Conservation (phyloP, 495 filamentous ascomycete species). For the Penicilliopsis zonata region DNA sequence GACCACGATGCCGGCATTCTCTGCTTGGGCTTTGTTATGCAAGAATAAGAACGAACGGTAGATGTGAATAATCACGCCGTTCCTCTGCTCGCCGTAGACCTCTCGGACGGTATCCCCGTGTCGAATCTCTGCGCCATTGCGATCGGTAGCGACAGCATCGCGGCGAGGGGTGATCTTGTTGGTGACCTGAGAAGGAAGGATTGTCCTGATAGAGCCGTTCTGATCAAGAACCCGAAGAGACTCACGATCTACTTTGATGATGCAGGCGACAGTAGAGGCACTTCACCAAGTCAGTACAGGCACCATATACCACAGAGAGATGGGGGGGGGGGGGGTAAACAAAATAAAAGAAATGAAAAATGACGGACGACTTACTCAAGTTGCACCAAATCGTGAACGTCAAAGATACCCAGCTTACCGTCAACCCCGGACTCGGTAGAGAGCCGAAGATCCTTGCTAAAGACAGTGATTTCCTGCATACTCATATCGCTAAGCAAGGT, state of each 20-base stretch:
- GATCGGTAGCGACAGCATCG: conserved; percentile 81
- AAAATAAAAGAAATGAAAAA: not conserved
- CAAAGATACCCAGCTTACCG: conserved; percentile 68
- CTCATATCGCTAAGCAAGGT: conserved; percentile 84
- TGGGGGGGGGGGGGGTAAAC: no score
- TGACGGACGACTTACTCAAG: conserved; percentile 52
- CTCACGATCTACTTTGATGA: conserved; percentile 92
- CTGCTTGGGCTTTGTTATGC: conserved; percentile 68
- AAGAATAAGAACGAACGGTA: conserved; percentile 81
- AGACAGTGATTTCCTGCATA: conserved; percentile 90
- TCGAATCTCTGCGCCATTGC: conserved; percentile 86
- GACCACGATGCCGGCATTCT: conserved; percentile 86
- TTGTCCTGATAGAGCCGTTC: conserved; percentile 64
- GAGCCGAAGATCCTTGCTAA: conserved; percentile 91
- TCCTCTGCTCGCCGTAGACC: conserved; percentile 68
- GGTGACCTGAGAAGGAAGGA: conserved; percentile 83
- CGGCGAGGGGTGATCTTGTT: conserved; percentile 71
- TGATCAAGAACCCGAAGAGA: conserved; percentile 84
- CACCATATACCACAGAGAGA: no score
- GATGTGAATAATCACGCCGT: conserved; percentile 84
- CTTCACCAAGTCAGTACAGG: conserved; percentile 32
- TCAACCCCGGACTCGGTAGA: conserved; percentile 81
- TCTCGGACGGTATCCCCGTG: conserved; percentile 88
- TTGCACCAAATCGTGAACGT: conserved; percentile 88
- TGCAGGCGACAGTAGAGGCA: conserved; percentile 77